Base-by-base conservation (phyloP, 116 monocot genomes). In the Cymodocea nodosa region DNA sequence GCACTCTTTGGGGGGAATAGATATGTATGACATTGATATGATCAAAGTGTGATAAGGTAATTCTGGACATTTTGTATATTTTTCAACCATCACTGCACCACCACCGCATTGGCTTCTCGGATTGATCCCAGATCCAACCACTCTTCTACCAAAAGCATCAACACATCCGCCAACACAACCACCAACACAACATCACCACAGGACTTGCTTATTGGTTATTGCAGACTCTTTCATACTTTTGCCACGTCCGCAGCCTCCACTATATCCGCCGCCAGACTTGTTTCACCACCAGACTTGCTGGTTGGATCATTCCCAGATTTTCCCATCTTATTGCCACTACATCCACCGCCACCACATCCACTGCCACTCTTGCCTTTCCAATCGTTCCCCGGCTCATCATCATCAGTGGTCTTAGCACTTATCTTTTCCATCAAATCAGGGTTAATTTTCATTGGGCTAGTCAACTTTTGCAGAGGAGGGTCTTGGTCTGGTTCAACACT, bases 341-440 rank as follows among this genome's bases (percentile, higher is more conserved):
- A 62, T 0, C 76, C 72, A 36, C 76, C 53, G 8, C 76, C 62
- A 16, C 57, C 65, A 40, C 77, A 65, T 19, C 78, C 80, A 37
- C 67, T 23, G n/a, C 77, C 83, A 37, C 72, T 73, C 2, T 76
- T 78, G 24, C 71, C 51, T 36, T 44, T 56, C 20, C 23, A 22
- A 10, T 24, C 10, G 16, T 23, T 58, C 23, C 3, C 24, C 2
- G 23, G 13, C 44, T 25, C 49, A 14, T 15, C 22, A 14, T 16
- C 13, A 59, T n/a, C n/a, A n/a, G 59, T 9, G 35, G 69, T 62
- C 16, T 9, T 19, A 18, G 22, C 11, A 61, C 1, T 61, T 65
- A 55, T 60, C 64, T 7, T 62, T 48, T 10, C 75, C 53, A 14
- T 73, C 59, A 25, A 72, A 75, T 23, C 36, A 51, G 44, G 63